Evolutionary conservation across 805 yeast genomes (phyloP), one percentile per base, ranked within the genome.

Genomic region (Metschnikowia reukaufii): DNA sequence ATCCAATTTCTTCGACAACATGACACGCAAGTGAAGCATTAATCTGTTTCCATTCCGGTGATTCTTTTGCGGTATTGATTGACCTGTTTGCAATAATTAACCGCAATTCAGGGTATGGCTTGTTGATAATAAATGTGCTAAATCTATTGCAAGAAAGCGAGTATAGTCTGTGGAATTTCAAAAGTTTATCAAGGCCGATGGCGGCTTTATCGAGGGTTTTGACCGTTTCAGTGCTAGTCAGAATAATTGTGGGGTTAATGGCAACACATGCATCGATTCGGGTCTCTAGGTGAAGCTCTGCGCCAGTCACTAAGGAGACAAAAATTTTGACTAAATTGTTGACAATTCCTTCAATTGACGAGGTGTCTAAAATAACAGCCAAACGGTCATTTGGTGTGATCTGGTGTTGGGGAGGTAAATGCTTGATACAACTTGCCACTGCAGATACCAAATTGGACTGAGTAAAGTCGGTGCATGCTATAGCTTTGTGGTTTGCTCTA

Each of bases 371-470:
- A 8, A 64, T 57, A 17, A 60, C 57, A 15, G 55, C 56, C 6
- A 61, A 44, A 12, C 32, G 58, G 54, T 59, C 75, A 44, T 25
- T 64, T 15, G 23, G 62, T 36, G 8, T 62, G 49, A 47, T 66
- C 52, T 20, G 74, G 65, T 45, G 74, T 66, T 48, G 64, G 52
- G 45, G 67, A 1, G 81, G 73, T 60, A 79, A 64, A 33, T 72
- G 74, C 54, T 76, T 79, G 37, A 78, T 51, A 18, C 76, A 66
- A 1, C 85, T 70, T 2, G 86, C 80, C 29, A 77, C 64, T 6
- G 81, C 70, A 51, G 83, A 75, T 4, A 80, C 76, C 34, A 81
- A 60, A 51, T 79, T 78, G 47, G 74, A 66, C 46, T 81, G 84
- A 4, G 80, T 73, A 55, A 75, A 81, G 10, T 50, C 57, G 4